Percentiles rank a stretch among this genome's conserved stretches.
Evolutionary conservation across 192 early-diverging fungal genomes (phyloP).

Genomic region (Geosiphon pyriformis): DNA sequence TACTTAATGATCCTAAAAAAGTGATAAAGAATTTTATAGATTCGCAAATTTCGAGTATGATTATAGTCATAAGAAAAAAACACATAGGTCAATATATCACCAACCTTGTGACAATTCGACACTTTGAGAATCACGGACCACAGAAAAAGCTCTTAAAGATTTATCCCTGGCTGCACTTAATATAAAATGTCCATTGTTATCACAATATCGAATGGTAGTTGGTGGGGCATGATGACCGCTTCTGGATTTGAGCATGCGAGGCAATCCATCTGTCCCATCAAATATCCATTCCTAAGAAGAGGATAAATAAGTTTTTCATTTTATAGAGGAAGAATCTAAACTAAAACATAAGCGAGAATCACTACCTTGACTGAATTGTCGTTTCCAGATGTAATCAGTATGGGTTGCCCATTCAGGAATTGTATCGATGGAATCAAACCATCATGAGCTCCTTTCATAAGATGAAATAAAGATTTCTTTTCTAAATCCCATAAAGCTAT

Average conservation of each 20-base stretch:
- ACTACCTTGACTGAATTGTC: constrained; percentile 87
- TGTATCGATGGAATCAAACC: constrained; percentile 67
- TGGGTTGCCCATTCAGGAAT: constrained; percentile 78
- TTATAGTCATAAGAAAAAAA: background rate
- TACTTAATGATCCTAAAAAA: constrained; percentile 47
- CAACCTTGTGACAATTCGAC: constrained; percentile 81
- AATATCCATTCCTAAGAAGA: constrained; percentile 83
- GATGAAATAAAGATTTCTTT: constrained; percentile 62
- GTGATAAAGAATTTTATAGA: background rate
- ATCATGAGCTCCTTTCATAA: constrained; percentile 85
- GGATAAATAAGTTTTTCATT: background rate
- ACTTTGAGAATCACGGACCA: constrained; percentile 79
- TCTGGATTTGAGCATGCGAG: constrained; percentile 76
- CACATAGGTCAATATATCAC: too few relatives aligned
- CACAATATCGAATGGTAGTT: constrained; percentile 73
- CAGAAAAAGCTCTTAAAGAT: constrained; percentile 74
- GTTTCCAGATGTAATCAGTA: constrained; percentile 78
- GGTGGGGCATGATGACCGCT: constrained; percentile 87
- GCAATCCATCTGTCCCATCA: constrained; percentile 74
- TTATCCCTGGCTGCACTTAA: constrained; percentile 81
- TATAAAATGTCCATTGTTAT: constrained; percentile 62
- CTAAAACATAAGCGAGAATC: background rate
- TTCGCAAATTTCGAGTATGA: too few relatives aligned
- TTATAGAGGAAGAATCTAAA: background rate
- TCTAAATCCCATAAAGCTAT: constrained; percentile 91